phyloP scores from a whole-genome alignment of 192 early-diverging fungal species.

The Backusella liffmaniae region DNA sequence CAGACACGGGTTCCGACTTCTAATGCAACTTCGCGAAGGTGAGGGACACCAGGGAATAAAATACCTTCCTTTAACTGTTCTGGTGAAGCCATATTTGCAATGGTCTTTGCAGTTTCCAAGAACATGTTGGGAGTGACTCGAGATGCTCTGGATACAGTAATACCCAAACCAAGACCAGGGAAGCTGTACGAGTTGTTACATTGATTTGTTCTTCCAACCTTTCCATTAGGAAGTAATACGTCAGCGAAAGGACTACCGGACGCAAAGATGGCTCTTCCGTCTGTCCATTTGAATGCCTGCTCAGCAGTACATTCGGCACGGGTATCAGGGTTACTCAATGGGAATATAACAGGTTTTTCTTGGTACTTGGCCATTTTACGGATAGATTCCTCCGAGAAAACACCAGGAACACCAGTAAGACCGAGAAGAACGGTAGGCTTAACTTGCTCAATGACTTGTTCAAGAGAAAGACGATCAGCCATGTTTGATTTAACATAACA shows the following conservation, averaged over 20 bases:
- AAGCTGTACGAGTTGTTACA: constrained; percentile 52
- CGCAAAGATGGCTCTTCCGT: constrained; percentile 54
- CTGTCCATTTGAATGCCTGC: constrained; percentile 53
- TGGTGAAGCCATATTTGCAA: constrained; percentile 50
- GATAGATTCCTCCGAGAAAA: constrained; percentile 50
- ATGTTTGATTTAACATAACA: constrained; percentile 49
- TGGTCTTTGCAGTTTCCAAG: constrained; percentile 50
- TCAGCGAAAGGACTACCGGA: constrained; percentile 53
- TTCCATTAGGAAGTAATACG: constrained; percentile 45
- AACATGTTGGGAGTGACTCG: constrained; percentile 54
- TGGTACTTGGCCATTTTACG: constrained; percentile 52
- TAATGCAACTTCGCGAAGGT: constrained; percentile 45
- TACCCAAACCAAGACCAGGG: constrained; percentile 51
- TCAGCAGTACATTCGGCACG: constrained; percentile 56
- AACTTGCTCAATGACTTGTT: constrained; percentile 48
- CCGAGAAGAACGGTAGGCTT: constrained; percentile 53
- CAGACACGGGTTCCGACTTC: constrained; percentile 49
- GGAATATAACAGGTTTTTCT: constrained; percentile 51
- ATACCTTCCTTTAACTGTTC: constrained; percentile 48
- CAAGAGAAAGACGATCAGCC: constrained; percentile 44
- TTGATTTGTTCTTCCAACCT: constrained; percentile 45
- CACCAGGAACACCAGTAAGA: constrained; percentile 46
- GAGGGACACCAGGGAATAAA: constrained; percentile 49
- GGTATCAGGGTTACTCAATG: constrained; percentile 50
- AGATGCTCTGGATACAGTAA: constrained; percentile 48